A percentile compares a stretch with the other conserved stretches of the same genome.
Conservation (phyloP, 768 basidiomycete species). For the Cubamyces lactineus region DNA sequence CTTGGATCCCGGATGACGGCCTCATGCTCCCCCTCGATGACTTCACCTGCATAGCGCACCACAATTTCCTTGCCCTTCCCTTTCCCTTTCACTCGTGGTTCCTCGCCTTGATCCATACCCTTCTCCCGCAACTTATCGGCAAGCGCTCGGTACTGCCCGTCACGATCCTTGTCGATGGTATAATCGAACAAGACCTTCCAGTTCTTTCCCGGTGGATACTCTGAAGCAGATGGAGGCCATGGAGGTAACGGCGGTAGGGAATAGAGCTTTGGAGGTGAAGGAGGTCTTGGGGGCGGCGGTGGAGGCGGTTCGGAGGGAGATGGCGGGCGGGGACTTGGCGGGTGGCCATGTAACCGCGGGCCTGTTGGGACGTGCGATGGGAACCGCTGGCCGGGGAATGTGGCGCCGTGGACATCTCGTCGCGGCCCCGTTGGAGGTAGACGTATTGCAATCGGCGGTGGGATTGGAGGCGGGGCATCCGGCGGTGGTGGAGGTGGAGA, state of each 20-base stretch:
- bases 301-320: slow-evolving; percentile 20
- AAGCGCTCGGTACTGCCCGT: slow-evolving; percentile 43
- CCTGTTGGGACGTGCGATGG: slow-evolving; percentile 30
- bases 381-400: neutral
- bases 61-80: slow-evolving; percentile 65
- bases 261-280: slow-evolving; percentile 39
- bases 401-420: slow-evolving; percentile 3
- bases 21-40: slow-evolving; percentile 47
- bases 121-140: slow-evolving; percentile 45
- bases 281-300: slow-evolving; percentile 32
- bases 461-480: slow-evolving; percentile 19
- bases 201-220: slow-evolving; percentile 50
- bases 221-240: slow-evolving; percentile 59
- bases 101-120: slow-evolving; percentile 32
- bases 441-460: slow-evolving; percentile 11
- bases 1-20: slow-evolving; percentile 57
- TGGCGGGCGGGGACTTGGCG: slow-evolving; percentile 16
- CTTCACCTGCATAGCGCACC: slow-evolving; percentile 57
- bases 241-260: slow-evolving; percentile 48
- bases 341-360: slow-evolving; percentile 2
- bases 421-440: slow-evolving; percentile 17
- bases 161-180: slow-evolving; percentile 49
- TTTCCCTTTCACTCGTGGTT: slow-evolving; percentile 59
- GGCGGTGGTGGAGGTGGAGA: slow-evolving; percentile 30
- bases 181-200: slow-evolving; percentile 72